These are phyloP conservation scores for Hyphodiscus sp. DNA, from an alignment of 2,329 filamentous ascomycete species.

Conservation along the genomic window DNA sequence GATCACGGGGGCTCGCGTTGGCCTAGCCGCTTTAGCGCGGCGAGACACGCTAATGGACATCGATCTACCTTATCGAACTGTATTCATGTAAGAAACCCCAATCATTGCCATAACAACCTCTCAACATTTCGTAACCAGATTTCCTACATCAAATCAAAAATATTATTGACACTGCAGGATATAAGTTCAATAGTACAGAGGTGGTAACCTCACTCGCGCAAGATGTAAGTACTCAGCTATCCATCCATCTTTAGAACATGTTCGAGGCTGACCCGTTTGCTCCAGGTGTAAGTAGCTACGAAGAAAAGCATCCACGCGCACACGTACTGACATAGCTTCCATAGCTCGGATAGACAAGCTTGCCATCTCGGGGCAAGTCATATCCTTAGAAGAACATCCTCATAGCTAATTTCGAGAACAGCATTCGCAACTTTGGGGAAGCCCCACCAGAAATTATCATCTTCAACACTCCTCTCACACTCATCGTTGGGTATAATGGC, in stretches of 20 bases:
- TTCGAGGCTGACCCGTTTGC: background rate
- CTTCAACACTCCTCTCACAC: conserved; percentile 84
- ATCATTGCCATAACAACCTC: background rate
- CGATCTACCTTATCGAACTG: too few species aligned
- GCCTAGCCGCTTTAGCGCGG: too few species aligned
- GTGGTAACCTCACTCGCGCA: background rate
- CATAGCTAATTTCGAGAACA: conserved; percentile 24
- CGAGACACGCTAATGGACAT: too few species aligned
- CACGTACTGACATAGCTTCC: conserved; percentile 5
- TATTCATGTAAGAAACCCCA: too few species aligned
- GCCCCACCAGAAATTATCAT: conserved; percentile 66
- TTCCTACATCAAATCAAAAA: background rate
- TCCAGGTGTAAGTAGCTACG: background rate
- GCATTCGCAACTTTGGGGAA: conserved; percentile 80
- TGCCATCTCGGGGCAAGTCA: conserved; percentile 64
- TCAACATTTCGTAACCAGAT: background rate
- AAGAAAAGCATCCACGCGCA: background rate
- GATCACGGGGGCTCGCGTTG: too few species aligned
- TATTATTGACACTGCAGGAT: background rate
- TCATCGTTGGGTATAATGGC: conserved; percentile 96
- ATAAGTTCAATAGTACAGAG: background rate
- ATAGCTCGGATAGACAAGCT: conserved; percentile 86
- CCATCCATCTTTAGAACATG: background rate
- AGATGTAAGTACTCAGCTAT: background rate
- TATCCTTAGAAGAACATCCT: background rate